Percentiles rank a stretch among this genome's conserved stretches.
These are phyloP conservation scores for Monosporascus sp. DNA, from an alignment of 2,329 filamentous ascomycete genomes.

Conservation along the genomic window DNA sequence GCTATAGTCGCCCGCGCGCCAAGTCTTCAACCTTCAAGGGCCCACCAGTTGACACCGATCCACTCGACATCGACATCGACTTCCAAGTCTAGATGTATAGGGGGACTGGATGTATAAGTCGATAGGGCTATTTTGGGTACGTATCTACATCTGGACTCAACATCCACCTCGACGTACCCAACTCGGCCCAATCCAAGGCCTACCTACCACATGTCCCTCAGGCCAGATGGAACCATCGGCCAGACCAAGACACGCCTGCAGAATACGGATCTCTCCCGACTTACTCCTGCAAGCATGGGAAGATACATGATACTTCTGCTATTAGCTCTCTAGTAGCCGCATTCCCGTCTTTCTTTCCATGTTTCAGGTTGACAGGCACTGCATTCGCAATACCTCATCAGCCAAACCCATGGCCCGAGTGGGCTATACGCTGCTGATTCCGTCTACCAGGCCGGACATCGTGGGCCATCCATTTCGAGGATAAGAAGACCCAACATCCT, in stretches of 20 bases:
- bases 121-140: not conserved
- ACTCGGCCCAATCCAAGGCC: constrained; percentile 13
- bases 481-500: constrained; percentile 27
- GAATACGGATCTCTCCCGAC: not conserved
- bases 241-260: constrained; percentile 9
- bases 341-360: constrained; percentile 21
- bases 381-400: constrained; percentile 17
- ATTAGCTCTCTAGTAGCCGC: constrained; percentile 10
- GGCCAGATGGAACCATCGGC: constrained; percentile 1
- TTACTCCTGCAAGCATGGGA: constrained; percentile 10
- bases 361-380: constrained; percentile 25
- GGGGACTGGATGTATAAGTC: not conserved
- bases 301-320: constrained; percentile 11
- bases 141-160: not conserved
- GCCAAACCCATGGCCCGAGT: constrained; percentile 9
- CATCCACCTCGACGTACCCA: constrained; percentile 2
- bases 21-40: not conserved
- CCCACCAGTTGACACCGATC: not conserved
- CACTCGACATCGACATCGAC: not conserved
- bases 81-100: not conserved
- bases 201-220: not conserved
- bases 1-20: not conserved
- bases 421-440: constrained; percentile 20
- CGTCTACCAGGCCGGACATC: constrained; percentile 15
- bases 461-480: constrained; percentile 20